Evolutionary conservation across 1,284 basidiomycete species (phyloP), one percentile per base, ranked within the genome.

Genomic region (Takashimella koratensis): DNA sequence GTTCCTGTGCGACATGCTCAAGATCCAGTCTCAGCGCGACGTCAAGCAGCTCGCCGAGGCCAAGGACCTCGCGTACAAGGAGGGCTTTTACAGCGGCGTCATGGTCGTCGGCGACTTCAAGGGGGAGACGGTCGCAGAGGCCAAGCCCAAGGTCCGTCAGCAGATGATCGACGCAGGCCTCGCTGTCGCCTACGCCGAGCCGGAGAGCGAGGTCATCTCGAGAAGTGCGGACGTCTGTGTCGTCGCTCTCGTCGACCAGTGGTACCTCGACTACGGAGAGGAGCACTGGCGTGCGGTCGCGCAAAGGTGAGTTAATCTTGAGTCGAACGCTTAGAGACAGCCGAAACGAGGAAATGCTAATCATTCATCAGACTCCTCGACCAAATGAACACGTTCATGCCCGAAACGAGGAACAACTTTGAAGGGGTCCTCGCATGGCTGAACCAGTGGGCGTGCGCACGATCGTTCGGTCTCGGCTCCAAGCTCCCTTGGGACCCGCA

Each of bases 181-280:
- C 47, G 96, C 90, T 6, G 86, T 95, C 67, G 81, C 90, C 49
- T 98, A 98, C 73, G 92, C 93, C 19, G 96, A 98, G 78, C 96
- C 96, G 1, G 95, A 98, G 77, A 90, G 89, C 53, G 76, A 90
- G 70, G 87, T 98, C 69, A 85, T 94, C 70, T 91, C 88, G 53
- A 82, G 95, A 49, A 91, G 87, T 75, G 85, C 83, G 21, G 95
- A 98, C 70, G 95, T 98, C 77, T 98, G 95, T 79, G 89, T 98
- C 30, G 94, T 98, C 55, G 94, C 95, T 5, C 80, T 98, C 60
- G 95, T 93, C 83, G 96, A 99, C 74, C 96, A 99, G 77, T 99
- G 95, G 94, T 98, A 98, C 78, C 79, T 98, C 73, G 93, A 98
- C 78, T 99, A 98, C 70, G 96, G 95, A 66, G 94, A 98, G 79